Conservation (phyloP, 2,329 filamentous ascomycete species). For the Emmonsia crescens region DNA sequence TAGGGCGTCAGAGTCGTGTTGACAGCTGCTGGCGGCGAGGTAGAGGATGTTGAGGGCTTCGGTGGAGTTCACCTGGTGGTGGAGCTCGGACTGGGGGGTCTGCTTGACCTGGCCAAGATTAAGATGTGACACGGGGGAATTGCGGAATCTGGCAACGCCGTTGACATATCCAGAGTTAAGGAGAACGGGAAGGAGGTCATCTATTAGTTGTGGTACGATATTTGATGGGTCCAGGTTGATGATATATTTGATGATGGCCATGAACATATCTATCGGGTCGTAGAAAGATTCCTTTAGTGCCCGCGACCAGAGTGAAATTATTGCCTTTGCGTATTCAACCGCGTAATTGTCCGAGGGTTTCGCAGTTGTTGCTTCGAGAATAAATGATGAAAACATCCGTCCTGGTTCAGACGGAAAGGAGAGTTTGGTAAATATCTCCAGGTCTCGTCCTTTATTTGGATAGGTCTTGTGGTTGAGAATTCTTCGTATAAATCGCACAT, state of each 20-base stretch:
- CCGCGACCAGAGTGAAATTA: conserved; percentile 46
- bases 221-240: conserved; percentile 29
- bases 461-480: conserved; percentile 46
- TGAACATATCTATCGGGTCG: conserved; percentile 32
- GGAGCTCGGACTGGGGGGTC: conserved; percentile 33
- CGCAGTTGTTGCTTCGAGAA: conserved; percentile 42
- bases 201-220: conserved; percentile 28
- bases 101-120: conserved; percentile 29
- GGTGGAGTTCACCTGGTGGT: conserved; percentile 42
- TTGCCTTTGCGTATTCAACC: conserved; percentile 38
- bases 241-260: conserved; percentile 31
- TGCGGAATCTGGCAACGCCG: conserved; percentile 40
- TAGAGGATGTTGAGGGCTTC: conserved; percentile 46
- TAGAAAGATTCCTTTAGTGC: conserved; percentile 45
- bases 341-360: conserved; percentile 37
- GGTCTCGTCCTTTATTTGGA: conserved; percentile 37
- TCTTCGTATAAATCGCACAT: conserved; percentile 39
- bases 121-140: conserved; percentile 33
- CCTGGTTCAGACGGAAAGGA: conserved; percentile 43
- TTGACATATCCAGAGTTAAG: conserved; percentile 43
- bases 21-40: conserved; percentile 39
- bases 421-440: conserved; percentile 44
- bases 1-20: conserved; percentile 32
- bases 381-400: conserved; percentile 41
- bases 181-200: conserved; percentile 29